Evolutionary conservation across 2,329 filamentous ascomycete genomes (phyloP).

Genomic region (Paracamarosporium sp.): DNA sequence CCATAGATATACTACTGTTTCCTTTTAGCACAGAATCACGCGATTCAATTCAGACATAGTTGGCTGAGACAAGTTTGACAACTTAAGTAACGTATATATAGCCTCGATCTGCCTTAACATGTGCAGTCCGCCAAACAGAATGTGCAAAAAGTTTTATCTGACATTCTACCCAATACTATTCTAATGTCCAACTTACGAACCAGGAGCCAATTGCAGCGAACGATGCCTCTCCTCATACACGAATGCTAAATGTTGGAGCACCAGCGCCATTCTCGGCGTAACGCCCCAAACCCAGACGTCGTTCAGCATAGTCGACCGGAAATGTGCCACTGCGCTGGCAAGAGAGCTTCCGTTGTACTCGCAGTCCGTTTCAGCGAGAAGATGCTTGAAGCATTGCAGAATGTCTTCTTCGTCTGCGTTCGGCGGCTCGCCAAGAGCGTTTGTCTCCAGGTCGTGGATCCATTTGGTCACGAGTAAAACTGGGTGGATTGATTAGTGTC

Average conservation of each 20-base stretch:
- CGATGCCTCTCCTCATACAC: slow-evolving; percentile 7
- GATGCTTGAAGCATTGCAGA: slow-evolving; percentile 26
- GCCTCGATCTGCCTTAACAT: too few species aligned
- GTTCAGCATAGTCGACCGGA: slow-evolving; percentile 35
- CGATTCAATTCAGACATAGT: too few species aligned
- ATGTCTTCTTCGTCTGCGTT: slow-evolving; percentile 31
- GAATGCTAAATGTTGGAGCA: slow-evolving; percentile 19
- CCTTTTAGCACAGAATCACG: too few species aligned
- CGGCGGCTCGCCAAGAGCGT: slow-evolving; percentile 14
- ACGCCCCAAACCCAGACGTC: slow-evolving; percentile 32
- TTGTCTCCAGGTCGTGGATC: slow-evolving; percentile 37
- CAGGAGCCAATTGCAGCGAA: not conserved
- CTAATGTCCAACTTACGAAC: not conserved
- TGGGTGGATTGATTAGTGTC: slow-evolving; percentile 9
- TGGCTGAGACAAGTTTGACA: too few species aligned
- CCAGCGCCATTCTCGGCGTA: slow-evolving; percentile 25
- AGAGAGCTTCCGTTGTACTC: slow-evolving; percentile 22
- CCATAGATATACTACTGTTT: too few species aligned
- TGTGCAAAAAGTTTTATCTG: not conserved
- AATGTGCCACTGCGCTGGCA: slow-evolving; percentile 34
- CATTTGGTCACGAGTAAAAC: slow-evolving; percentile 43
- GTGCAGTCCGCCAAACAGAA: too few species aligned
- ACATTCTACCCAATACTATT: not conserved
- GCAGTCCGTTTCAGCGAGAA: slow-evolving; percentile 32
- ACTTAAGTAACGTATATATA: too few species aligned